A percentile compares a stretch with the other conserved stretches of the same genome.
phyloP scores from a whole-genome alignment of 352 stramenopile genomes.

The Blastocystis sp. region DNA sequence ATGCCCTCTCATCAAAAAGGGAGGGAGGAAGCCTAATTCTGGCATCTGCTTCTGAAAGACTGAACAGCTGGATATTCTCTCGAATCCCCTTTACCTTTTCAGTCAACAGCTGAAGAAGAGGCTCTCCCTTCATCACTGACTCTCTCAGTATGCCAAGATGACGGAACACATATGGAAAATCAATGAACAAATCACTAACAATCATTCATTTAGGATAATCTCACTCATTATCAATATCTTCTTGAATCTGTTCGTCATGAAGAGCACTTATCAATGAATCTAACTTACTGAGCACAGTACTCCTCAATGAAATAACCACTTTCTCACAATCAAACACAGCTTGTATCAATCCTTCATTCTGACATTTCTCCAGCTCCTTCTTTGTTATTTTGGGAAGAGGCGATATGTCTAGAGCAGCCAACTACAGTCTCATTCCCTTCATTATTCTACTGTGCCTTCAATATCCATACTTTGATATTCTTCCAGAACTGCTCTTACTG shows the following conservation, averaged over 20 bases:
- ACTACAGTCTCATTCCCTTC: background rate
- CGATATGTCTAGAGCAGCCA: background rate
- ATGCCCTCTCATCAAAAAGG: too few relatives aligned
- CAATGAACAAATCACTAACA: background rate
- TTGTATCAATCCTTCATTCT: conserved; percentile 6
- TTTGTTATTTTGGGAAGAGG: background rate
- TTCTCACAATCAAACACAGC: background rate
- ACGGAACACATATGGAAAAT: background rate
- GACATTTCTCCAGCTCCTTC: background rate
- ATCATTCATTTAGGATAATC: background rate
- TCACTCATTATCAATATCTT: background rate
- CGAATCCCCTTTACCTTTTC: background rate
- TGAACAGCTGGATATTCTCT: background rate
- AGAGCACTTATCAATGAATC: too few relatives aligned
- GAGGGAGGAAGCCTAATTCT: too few relatives aligned
- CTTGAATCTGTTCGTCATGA: too few relatives aligned
- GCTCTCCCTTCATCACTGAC: too few relatives aligned
- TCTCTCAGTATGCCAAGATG: too few relatives aligned
- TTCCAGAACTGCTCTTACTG: background rate
- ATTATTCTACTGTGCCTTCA: background rate
- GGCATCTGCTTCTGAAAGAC: background rate
- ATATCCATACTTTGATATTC: background rate
- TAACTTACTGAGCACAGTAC: too few relatives aligned
- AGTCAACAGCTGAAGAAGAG: background rate
- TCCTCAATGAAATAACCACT: too few relatives aligned